A percentile compares a stretch with the other conserved stretches of the same genome.
phyloP scores from a whole-genome alignment of 148 eudicot genomes.

The Polygonum aviculare region DNA sequence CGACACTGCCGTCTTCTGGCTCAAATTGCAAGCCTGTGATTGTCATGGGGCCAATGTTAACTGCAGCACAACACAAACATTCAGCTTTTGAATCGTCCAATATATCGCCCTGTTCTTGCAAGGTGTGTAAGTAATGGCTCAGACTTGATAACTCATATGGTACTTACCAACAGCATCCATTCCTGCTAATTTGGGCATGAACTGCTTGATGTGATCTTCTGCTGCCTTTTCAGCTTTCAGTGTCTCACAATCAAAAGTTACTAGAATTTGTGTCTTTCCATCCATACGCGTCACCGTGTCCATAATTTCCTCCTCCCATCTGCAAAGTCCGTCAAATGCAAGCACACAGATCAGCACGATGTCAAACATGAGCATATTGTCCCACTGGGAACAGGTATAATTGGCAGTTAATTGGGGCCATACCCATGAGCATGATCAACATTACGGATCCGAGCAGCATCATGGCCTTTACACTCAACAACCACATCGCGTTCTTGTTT shows the following conservation, averaged over 20 bases:
- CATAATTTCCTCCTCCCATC: conserved; percentile 88
- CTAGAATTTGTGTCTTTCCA: conserved; percentile 36
- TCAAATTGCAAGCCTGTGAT: conserved; percentile 61
- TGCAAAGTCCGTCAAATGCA: conserved; percentile 19
- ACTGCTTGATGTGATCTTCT: conserved; percentile 79
- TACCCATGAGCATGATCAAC: conserved; percentile 94
- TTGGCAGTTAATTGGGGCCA: not conserved
- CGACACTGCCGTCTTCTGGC: conserved; percentile 21
- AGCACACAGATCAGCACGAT: not conserved
- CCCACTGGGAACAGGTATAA: not conserved
- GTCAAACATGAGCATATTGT: not conserved
- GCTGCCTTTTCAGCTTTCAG: conserved; percentile 87
- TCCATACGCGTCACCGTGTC: conserved; percentile 60
- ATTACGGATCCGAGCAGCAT: conserved; percentile 77
- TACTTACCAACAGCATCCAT: conserved; percentile 93
- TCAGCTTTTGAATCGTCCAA: not conserved
- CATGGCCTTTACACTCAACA: conserved; percentile 97
- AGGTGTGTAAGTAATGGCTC: not conserved
- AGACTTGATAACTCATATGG: not conserved
- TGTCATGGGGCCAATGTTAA: conserved; percentile 76
- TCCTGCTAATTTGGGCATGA: conserved; percentile 89
- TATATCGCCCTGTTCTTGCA: not conserved
- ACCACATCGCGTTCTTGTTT: conserved; percentile 58
- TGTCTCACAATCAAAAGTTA: conserved; percentile 82
- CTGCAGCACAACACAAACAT: conserved; percentile 26